These are phyloP conservation scores for Pulicaria dysenterica DNA, from an alignment of 129 eudicot genomes.

Conservation along the genomic window DNA sequence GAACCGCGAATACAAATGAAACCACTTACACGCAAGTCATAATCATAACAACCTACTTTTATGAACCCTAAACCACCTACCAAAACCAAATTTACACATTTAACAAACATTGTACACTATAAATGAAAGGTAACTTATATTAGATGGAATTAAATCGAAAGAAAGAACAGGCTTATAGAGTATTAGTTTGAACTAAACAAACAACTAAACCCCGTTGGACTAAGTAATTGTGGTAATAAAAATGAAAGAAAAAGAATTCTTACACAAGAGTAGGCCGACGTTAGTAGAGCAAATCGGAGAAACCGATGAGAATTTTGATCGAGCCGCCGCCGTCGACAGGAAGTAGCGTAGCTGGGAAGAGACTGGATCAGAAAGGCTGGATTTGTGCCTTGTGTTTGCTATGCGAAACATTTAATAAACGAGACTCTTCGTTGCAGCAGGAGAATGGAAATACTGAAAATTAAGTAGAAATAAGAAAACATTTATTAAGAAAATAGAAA, in stretches of 20 bases:
- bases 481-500: no score
- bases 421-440: no score
- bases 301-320: slow-evolving; percentile 10
- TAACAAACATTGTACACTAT: not conserved
- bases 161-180: not conserved
- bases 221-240: not conserved
- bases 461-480: no score
- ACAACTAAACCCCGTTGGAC: not conserved
- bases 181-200: not conserved
- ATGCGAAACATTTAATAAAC: not conserved
- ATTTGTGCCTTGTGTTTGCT: not conserved
- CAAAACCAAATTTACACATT: slow-evolving; percentile 6
- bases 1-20: not conserved
- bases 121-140: not conserved
- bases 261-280: slow-evolving; percentile 14
- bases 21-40: not conserved
- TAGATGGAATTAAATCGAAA: slow-evolving; percentile 1
- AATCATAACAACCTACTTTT: not conserved
- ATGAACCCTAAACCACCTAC: slow-evolving; percentile 28
- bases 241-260: slow-evolving; percentile 10
- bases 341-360: not conserved
- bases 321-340: slow-evolving; percentile 16
- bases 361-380: slow-evolving; percentile 13
- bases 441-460: no score
- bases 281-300: not conserved